phyloP scores from a whole-genome alignment of 306 rosid species.

The Trifolium fragiferum region DNA sequence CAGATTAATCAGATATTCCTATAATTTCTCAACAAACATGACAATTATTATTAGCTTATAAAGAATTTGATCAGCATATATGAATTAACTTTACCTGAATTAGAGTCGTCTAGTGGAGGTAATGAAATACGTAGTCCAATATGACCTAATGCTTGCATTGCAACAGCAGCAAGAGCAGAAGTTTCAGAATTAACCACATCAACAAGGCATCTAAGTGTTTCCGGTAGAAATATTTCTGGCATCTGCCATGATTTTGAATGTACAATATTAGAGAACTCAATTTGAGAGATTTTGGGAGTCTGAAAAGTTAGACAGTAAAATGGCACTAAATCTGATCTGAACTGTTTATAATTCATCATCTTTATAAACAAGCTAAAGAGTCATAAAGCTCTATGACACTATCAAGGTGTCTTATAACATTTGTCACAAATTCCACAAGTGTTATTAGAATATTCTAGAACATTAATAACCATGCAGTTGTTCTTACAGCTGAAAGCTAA shows the following conservation, averaged over 20 bases:
- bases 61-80: slow-evolving; percentile 29
- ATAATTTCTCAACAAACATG: slow-evolving; percentile 39
- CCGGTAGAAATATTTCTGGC: slow-evolving; percentile 62
- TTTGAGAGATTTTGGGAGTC: not conserved
- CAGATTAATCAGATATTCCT: slow-evolving; percentile 49
- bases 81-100: slow-evolving; percentile 58
- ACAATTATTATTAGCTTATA: slow-evolving; percentile 34
- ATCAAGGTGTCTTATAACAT: not conserved
- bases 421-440: not conserved
- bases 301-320: not conserved
- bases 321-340: not conserved
- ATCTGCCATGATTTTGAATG: slow-evolving; percentile 52
- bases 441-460: not conserved
- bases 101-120: slow-evolving; percentile 68
- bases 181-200: slow-evolving; percentile 81
- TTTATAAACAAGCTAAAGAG: slow-evolving; percentile 2
- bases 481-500: not conserved
- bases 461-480: not conserved
- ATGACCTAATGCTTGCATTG: slow-evolving; percentile 96
- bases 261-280: slow-evolving; percentile 15
- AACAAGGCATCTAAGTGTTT: slow-evolving; percentile 71
- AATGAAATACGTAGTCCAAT: slow-evolving; percentile 77
- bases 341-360: not conserved
- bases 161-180: slow-evolving; percentile 77
- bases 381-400: not conserved